Base-by-base conservation (phyloP, 2,329 filamentous ascomycete genomes). In the Aspergillus fijiensis region DNA sequence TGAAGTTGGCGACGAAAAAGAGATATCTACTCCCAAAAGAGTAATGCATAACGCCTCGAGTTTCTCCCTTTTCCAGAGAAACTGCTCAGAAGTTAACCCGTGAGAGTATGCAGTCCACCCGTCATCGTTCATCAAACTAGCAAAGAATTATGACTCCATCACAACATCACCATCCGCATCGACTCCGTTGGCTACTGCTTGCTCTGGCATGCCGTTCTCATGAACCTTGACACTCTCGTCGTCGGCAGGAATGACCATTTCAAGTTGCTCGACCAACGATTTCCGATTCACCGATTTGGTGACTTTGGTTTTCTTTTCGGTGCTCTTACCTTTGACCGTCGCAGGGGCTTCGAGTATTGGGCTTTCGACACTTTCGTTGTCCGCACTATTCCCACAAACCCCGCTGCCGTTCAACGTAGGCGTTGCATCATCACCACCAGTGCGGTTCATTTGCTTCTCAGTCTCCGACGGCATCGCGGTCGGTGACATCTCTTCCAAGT, bases 81-180 rank as follows among this genome's bases (percentile, higher is more conserved):
- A 27, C 14, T n/a, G n/a, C 14, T 45, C 39, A 5, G 16, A 45
- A n/a, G 14, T 19, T 7, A 3, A 45, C 16, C 39, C 16, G 16
- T 45, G 45, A 51, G 5, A 14, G 10, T 16, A 31, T 29, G 35
- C 53, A 29, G 19, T 50, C 27, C 54, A 31, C 27, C 19, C 50
- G 7, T 51, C 19, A 33, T 35, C 12, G 25, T 51, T 58, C n/a
- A 53, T 56, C 39, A 52, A 51, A 48, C 33, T 23, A 2, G 33
- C 11, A 53, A 9, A 49, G 52, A 21, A 58, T 72, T 62, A 74
- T 64, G 65, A 64, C 56, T 70, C 68, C 72, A 74, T 74, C 50
- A 71, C 68, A 39, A 64, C 65, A 57, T 74, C 70, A 1, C 65
- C 65, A 48, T 74, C 72, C 3, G 67, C 67, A 50, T 74, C 72